These are phyloP conservation scores for Speleostelium caveatum DNA, from an alignment of 78 protist species.

Conservation along the genomic window DNA sequence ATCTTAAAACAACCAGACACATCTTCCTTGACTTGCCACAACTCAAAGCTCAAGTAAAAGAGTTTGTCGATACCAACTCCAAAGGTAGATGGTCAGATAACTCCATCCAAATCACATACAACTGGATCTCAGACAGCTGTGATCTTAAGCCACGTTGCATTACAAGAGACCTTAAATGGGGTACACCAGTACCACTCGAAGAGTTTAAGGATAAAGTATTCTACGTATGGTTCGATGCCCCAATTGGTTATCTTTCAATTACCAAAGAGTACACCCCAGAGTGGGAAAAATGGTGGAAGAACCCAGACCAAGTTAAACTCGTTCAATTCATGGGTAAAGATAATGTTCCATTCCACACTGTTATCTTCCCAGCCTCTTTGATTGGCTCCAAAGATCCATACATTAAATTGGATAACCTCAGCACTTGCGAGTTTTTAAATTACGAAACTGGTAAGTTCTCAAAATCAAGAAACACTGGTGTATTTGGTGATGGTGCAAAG, in stretches of 20 bases:
- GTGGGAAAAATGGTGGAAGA: constrained; percentile 93
- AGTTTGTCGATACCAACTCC: constrained; percentile 19
- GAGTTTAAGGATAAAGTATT: constrained; percentile 87
- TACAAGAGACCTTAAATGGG: constrained; percentile 95
- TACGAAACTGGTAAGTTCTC: constrained; percentile 93
- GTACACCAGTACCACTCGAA: constrained; percentile 88
- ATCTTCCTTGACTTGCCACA: constrained; percentile 87
- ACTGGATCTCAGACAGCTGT: constrained; percentile 85
- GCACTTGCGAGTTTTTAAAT: constrained; percentile 90
- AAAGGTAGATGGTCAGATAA: constrained; percentile 74
- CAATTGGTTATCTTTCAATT: constrained; percentile 94
- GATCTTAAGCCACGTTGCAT: constrained; percentile 90
- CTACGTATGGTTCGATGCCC: constrained; percentile 97
- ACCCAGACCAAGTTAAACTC: constrained; percentile 88
- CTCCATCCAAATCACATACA: constrained; percentile 51
- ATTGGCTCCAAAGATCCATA: constrained; percentile 78
- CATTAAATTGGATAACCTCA: constrained; percentile 67
- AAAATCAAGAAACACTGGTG: constrained; percentile 90
- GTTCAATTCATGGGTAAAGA: constrained; percentile 94
- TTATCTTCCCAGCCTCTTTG: constrained; percentile 93
- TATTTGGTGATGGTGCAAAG: constrained; percentile 91
- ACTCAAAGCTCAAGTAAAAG: constrained; percentile 45
- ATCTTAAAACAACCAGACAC: constrained; percentile 77
- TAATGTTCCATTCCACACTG: constrained; percentile 92
- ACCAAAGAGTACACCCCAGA: constrained; percentile 87